A percentile compares a stretch with the other conserved stretches of the same genome.
Conservation (phyloP, 257 asterid genomes). For the Capsicum rhomboideum region DNA sequence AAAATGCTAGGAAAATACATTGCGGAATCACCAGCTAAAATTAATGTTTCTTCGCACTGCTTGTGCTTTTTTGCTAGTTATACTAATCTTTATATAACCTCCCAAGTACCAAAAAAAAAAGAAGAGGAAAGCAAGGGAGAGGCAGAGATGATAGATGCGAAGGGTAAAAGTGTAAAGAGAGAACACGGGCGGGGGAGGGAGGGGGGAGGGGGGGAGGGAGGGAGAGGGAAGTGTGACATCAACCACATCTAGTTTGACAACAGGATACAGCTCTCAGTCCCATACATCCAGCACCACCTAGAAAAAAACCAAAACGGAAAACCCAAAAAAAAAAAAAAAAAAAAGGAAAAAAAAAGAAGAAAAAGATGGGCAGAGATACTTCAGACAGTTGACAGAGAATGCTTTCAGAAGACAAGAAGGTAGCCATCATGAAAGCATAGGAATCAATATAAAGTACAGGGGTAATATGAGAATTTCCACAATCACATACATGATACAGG, state of each 20-base stretch:
- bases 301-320: not conserved
- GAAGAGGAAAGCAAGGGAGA: not conserved
- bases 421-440: not conserved
- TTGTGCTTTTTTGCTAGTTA: not conserved
- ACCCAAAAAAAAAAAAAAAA: not conserved
- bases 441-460: not conserved
- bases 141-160: not conserved
- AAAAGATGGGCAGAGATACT: not conserved
- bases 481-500: not conserved
- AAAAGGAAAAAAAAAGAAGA: not conserved
- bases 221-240: not conserved
- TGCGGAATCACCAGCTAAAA: not conserved
- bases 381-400: not conserved
- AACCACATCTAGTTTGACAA: not conserved
- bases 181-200: not conserved
- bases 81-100: not conserved
- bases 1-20: not conserved
- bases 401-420: not conserved
- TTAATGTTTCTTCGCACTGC: not conserved
- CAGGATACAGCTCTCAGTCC: conserved; percentile 6
- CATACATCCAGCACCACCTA: conserved; percentile 6
- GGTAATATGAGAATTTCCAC: not conserved
- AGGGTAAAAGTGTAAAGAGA: not conserved
- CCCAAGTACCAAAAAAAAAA: not conserved
- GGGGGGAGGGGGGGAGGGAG: not conserved